phyloP scores from a whole-genome alignment of 805 yeast genomes.

The Diddensiella santjacobensis region DNA sequence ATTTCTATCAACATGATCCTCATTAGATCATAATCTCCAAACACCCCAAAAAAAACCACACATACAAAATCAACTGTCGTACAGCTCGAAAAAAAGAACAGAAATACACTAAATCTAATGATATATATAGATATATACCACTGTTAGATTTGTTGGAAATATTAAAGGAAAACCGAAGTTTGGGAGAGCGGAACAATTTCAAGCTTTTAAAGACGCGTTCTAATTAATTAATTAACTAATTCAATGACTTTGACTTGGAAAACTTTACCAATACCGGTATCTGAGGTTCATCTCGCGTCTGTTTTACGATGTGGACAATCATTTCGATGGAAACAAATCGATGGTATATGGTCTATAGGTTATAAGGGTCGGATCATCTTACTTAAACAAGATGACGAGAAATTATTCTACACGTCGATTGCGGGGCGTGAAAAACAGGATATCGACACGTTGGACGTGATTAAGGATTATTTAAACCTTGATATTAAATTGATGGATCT shows the following conservation, averaged over 20 bases:
- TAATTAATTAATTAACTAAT: too few relatives aligned
- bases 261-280: conserved; percentile 19
- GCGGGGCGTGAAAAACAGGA: conserved; percentile 7
- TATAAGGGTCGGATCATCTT: conserved; percentile 57
- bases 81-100: too few relatives aligned
- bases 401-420: conserved; percentile 49
- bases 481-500: conserved; percentile 50
- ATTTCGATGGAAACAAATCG: conserved; percentile 68
- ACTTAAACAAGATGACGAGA: conserved; percentile 53
- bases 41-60: too few relatives aligned
- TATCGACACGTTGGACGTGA: conserved; percentile 35
- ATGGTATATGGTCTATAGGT: conserved; percentile 52
- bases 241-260: conserved; percentile 21
- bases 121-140: too few relatives aligned
- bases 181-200: too few relatives aligned
- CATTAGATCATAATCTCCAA: too few relatives aligned
- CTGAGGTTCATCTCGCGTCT: conserved; percentile 55
- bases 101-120: too few relatives aligned
- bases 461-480: conserved; percentile 69
- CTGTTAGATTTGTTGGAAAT: too few relatives aligned
- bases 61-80: too few relatives aligned
- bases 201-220: too few relatives aligned
- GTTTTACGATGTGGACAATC: conserved; percentile 85
- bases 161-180: too few relatives aligned
- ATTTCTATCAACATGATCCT: too few relatives aligned